Base-by-base conservation (phyloP, 129 eudicot species). In the Mikania micrantha region DNA sequence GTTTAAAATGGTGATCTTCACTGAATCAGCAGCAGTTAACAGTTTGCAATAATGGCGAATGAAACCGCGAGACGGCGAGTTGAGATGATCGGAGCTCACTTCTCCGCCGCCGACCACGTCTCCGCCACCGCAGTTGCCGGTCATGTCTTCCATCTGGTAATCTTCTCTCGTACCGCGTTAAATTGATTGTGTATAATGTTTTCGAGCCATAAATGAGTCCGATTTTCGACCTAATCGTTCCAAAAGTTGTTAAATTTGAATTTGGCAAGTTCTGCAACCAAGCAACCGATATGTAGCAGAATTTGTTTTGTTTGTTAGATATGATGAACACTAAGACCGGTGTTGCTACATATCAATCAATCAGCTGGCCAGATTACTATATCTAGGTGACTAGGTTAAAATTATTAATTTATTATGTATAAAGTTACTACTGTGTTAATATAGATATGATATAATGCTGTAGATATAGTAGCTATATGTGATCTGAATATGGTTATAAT, bases 61-160 rank as follows among this genome's bases (percentile, higher is more conserved):
- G 67, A 74, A 66, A 68, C 70, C 9, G 80, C 64, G 24, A 69
- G 69, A 68, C 70, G 80, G 15, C 70, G 80, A 68, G 38, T 76
- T 16, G 70, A 48, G 44, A 60, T 60, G 70, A 68, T 76, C 6
- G 20, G 57, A 29, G 75, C 58, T 60, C 80, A 76, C 40, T 68
- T 76, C 25, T 41, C 78, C 10, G 58, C 64, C 54, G 75, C 74
- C 47, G 80, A 76, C 36, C 60, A 28, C 9, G 38, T 45, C 22
- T 25, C 69, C 10, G 47, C 79, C 27, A 45, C 74, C 74, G 62
- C 69, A n/a, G 61, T 58, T 67, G 79, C 63, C 38, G 36, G 65
- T 49, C 75, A 60, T 27, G 35, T 76, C 50, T 76, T 76, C 48
- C 80, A 75, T 60, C 75, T 76, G 58, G 75, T 76, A 76, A 38